Conservation (phyloP, 2,329 filamentous ascomycete genomes). For the Cladosporium phlei region DNA sequence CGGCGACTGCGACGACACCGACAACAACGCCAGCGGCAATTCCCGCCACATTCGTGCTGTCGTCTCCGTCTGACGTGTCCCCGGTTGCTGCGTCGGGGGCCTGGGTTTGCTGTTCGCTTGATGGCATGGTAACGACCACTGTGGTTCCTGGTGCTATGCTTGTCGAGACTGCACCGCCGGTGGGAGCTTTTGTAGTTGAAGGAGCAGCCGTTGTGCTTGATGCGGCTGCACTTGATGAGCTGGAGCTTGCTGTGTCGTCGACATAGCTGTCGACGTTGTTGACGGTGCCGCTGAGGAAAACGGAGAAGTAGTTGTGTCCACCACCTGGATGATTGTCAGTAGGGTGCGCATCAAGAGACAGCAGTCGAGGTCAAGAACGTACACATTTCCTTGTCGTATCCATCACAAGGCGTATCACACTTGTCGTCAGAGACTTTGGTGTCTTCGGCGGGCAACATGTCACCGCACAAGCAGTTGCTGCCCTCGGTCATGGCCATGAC, state of each 20-base stretch:
- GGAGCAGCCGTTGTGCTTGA: constrained; percentile 10
- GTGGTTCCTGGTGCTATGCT: constrained; percentile 30
- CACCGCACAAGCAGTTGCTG: constrained; percentile 68
- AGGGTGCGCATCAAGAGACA: not conserved
- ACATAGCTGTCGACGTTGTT: constrained; percentile 35
- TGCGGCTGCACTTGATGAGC: not conserved
- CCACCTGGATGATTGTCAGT: constrained; percentile 48
- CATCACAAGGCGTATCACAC: constrained; percentile 64
- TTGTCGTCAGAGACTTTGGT: constrained; percentile 52
- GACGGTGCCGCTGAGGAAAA: constrained; percentile 49
- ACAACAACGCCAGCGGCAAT: constrained; percentile 87
- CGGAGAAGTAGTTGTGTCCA: constrained; percentile 48
- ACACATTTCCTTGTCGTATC: constrained; percentile 62
- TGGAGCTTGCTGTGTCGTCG: constrained; percentile 14
- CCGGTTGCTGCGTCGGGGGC: constrained; percentile 45
- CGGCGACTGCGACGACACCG: constrained; percentile 66
- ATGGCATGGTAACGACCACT: constrained; percentile 32
- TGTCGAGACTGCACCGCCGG: constrained; percentile 27
- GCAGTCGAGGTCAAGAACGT: constrained; percentile 1
- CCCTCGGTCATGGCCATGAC: constrained; percentile 62
- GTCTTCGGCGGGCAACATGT: constrained; percentile 57
- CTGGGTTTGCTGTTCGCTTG: constrained; percentile 15
- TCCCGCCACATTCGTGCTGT: constrained; percentile 65
- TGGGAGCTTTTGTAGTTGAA: constrained; percentile 16
- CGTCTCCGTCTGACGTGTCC: constrained; percentile 33